Evolutionary conservation across 2,329 filamentous ascomycete genomes (phyloP), one percentile per base, ranked within the genome.

Genomic region (Talaromyces rugulosus): DNA sequence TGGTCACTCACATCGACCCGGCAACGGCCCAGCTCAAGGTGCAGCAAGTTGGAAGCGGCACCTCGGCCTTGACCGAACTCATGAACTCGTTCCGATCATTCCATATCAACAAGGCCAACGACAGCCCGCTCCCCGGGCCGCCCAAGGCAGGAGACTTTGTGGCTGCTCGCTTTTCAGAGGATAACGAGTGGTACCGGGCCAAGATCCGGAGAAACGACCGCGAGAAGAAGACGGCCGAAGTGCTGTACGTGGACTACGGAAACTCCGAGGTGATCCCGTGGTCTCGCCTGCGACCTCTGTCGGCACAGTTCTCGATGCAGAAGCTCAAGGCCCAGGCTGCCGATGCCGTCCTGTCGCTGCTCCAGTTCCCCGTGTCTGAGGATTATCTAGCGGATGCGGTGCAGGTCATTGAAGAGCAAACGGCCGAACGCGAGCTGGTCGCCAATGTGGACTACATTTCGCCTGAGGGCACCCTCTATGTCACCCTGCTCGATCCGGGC

Each of bases 181-280:
- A 99, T 73, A 87, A 89, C 63, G 87, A 95, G 68, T 99, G 94
- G 94, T 99, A 99, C 81, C 91, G 95, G 64, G 95, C 91, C 34
- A 89, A 89, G 64, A 87, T 99, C 64, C 89, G 93, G 65, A 88
- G 93, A 73, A 97, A 98, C 77, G 95, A 99, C 79, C 92, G 95
- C 65, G 85, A 93, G 8, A 89, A 88, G 71, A 92, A 95, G 83
- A 87, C 90, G 69, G 89, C 92, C 28, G 95, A 99, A 77, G 89
- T 99, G 30, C 80, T 96, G 53, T 99, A 96, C 78, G 87, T 99
- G 65, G 95, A 99, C 80, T 99, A 96, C 77, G 95, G 95, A 70
- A 99, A 99, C 83, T 89, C 86, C 60, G 95, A 99, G 78, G 89
- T 88, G 72, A 83, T 96, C 62, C 86, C 93, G 0, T 99, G 94